Conservation (phyloP, 164 flowering plant genomes). For the Macadamia tetraphylla region DNA sequence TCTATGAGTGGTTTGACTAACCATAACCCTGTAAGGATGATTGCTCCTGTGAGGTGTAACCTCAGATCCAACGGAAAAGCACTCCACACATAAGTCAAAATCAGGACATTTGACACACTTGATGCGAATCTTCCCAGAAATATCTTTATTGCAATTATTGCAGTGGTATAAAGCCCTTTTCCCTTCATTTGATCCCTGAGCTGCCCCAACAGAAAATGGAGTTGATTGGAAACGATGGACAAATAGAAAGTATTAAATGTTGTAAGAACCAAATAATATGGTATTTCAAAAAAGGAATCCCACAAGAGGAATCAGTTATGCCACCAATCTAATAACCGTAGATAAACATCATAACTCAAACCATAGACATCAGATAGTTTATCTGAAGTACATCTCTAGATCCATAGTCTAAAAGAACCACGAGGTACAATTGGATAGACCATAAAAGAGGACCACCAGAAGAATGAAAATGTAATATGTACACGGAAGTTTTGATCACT, state of each 20-base stretch:
- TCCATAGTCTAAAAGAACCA: background rate
- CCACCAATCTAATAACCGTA: background rate
- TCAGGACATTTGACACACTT: conserved; percentile 74
- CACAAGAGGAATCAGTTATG: background rate
- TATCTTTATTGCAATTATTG: conserved; percentile 80
- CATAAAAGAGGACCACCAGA: background rate
- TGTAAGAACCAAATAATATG: background rate
- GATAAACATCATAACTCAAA: background rate
- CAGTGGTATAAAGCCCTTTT: conserved; percentile 70
- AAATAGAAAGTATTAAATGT: background rate
- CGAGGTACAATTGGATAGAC: background rate
- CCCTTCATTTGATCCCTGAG: conserved; percentile 60
- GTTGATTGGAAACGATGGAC: background rate
- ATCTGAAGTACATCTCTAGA: background rate
- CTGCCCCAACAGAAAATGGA: conserved; percentile 20
- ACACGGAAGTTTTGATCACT: background rate
- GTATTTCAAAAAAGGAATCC: background rate
- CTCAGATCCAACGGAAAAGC: conserved; percentile 89
- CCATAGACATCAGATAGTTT: background rate
- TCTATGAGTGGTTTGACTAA: conserved; percentile 22
- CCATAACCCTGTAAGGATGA: conserved; percentile 94
- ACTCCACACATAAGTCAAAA: conserved; percentile 87
- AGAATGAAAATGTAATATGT: background rate
- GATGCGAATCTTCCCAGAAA: conserved; percentile 67
- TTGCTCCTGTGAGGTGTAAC: conserved; percentile 77